A percentile compares a stretch with the other conserved stretches of the same genome.
phyloP scores from a whole-genome alignment of 345 rosid genomes.

The Laguncularia racemosa region DNA sequence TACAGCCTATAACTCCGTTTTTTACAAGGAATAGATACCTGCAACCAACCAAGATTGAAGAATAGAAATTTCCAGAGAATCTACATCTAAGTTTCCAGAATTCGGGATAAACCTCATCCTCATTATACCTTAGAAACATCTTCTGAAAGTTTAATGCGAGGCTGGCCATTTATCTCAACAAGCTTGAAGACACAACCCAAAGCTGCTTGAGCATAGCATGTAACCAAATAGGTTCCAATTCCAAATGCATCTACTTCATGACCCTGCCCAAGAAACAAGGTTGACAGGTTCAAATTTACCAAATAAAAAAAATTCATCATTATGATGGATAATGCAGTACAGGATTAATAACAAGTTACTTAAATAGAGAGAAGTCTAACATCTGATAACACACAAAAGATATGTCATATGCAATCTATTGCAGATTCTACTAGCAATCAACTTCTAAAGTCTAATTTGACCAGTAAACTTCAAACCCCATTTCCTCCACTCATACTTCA shows the following conservation, averaged over 20 bases:
- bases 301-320: neutral
- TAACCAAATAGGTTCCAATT: slow-evolving; percentile 87
- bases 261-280: slow-evolving; percentile 36
- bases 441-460: too few species aligned
- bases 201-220: slow-evolving; percentile 94
- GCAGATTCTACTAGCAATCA: too few species aligned
- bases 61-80: too few species aligned
- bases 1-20: slow-evolving; percentile 66
- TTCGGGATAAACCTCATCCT: neutral
- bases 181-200: slow-evolving; percentile 97
- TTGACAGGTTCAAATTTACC: neutral
- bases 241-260: slow-evolving; percentile 95
- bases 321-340: too few species aligned
- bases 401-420: too few species aligned
- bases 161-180: slow-evolving; percentile 85
- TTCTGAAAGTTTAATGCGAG: slow-evolving; percentile 98
- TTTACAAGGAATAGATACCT: slow-evolving; percentile 97
- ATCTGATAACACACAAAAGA: too few species aligned
- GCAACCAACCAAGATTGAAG: neutral
- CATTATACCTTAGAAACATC: slow-evolving; percentile 83
- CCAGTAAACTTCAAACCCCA: too few species aligned
- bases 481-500: too few species aligned
- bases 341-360: too few species aligned
- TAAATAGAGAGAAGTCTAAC: too few species aligned
- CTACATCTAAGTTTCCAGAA: too few species aligned